Evolutionary conservation across 2,329 filamentous ascomycete species (phyloP), one percentile per base, ranked within the genome.

Genomic region (Didymellaceae sp.): DNA sequence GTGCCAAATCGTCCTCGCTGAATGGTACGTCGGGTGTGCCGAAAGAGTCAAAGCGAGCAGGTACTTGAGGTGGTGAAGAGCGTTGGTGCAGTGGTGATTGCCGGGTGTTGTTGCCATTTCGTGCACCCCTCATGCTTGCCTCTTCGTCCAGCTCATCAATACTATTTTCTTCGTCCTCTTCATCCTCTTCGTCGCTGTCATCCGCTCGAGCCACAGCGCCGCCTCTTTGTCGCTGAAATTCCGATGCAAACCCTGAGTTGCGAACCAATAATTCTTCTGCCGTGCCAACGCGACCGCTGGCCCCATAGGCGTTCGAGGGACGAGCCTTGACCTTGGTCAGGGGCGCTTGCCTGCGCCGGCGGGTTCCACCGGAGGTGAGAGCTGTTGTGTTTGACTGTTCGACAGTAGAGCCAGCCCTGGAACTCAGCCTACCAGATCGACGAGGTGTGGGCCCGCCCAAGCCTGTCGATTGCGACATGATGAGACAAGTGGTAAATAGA

Each of bases 221-320:
- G 7, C 57, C 62, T 37, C 67, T 63, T 39, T 69, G 64, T 10
- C 49, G 54, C 13, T 65, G 57, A 30, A 73, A 72, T 10, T 68
- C 68, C 40, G 71, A 63, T 5, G 62, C 54, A 18, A 72, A 73
- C 4, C 68, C 69, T 14, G 68, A 64, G 3, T 53, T 53, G 0
- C 65, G 54, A 14, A 66, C 37, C 0, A 57, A 41, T 4, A 74
- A 54, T 31, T 68, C 66, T 30, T 67, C 63, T 11, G 67, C 67
- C 28, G 61, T 58, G 20, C 62, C 60, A 31, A 68, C 58, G 20
- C 68, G 69, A 40, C 70, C 71, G 45, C 61, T 63, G 17, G 72
- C 59, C 28, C 73, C 73, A 46, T 75, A 75, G 1, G 70, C 69
- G 40, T 68, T 66, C 5, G 72, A 74, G 34, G 64, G 58, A 18